Conservation (phyloP, 2,329 filamentous ascomycete genomes). For the Ustilaginoidea virens region DNA sequence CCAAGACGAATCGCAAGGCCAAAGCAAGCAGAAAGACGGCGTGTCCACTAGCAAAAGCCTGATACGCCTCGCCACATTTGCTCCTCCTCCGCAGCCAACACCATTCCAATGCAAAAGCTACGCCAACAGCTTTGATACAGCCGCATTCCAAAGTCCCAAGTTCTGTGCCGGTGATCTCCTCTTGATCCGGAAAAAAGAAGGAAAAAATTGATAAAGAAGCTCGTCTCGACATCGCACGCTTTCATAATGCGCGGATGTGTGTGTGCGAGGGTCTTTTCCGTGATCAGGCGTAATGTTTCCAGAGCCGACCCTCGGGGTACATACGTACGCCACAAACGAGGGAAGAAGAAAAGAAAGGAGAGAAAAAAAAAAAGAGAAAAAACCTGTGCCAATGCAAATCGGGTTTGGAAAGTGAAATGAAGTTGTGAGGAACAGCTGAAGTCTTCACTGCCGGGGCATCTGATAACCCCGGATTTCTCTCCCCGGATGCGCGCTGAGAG, state of each 20-base stretch:
- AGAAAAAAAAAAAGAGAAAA: too few species aligned
- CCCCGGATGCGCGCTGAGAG: background rate
- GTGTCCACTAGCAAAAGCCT: conserved; percentile 7
- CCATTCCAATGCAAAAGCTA: conserved; percentile 6
- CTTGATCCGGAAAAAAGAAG: conserved; percentile 2
- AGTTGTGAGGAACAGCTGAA: conserved; percentile 1
- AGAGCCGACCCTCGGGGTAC: conserved; percentile 10
- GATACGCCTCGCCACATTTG: conserved; percentile 10
- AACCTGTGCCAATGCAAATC: conserved; percentile 9
- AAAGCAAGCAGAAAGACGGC: background rate
- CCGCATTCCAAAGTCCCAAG: too few species aligned
- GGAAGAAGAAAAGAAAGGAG: conserved; percentile 7
- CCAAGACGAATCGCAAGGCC: conserved; percentile 5
- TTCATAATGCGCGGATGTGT: background rate
- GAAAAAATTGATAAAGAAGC: too few species aligned
- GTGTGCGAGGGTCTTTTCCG: conserved; percentile 1
- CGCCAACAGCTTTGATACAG: conserved; percentile 4
- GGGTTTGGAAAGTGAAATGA: conserved; percentile 1
- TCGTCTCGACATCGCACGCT: too few species aligned
- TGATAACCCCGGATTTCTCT: too few species aligned
- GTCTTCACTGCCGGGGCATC: too few species aligned
- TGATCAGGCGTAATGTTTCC: conserved; percentile 5
- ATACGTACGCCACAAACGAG: conserved; percentile 13
- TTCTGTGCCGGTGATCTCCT: too few species aligned
- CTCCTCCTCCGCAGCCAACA: conserved; percentile 5